Conservation (phyloP, 768 basidiomycete genomes). For the Trametes villosa region DNA sequence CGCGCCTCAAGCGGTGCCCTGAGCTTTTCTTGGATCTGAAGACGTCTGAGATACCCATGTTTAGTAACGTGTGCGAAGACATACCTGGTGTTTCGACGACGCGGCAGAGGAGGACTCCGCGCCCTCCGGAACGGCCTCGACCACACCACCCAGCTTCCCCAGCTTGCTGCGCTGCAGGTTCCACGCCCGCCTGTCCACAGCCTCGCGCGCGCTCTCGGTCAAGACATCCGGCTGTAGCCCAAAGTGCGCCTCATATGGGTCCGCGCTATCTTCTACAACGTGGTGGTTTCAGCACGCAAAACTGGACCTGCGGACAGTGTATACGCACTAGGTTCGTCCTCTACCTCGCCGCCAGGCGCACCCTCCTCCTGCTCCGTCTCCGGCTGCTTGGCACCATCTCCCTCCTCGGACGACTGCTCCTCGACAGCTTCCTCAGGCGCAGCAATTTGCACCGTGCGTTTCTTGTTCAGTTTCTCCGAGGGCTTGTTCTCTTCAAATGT, state of each 20-base stretch:
- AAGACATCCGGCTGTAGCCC: constrained; percentile 59
- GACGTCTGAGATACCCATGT: no score
- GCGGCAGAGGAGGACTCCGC: constrained; percentile 25
- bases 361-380: constrained; percentile 28
- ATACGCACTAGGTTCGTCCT: constrained; percentile 21
- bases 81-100: constrained; percentile 10
- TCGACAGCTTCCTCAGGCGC: constrained; percentile 11
- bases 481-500: constrained; percentile 37
- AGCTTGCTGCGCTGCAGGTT: constrained; percentile 48
- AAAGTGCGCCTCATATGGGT: constrained; percentile 77
- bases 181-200: constrained; percentile 66
- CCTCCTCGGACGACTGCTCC: constrained; percentile 13
- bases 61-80: background rate
- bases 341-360: constrained; percentile 21
- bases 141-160: constrained; percentile 62
- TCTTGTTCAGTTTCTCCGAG: constrained; percentile 71
- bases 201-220: constrained; percentile 50
- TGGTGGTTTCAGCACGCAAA: background rate
- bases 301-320: background rate
- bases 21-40: constrained; percentile 62
- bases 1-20: constrained; percentile 55
- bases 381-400: background rate
- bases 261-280: constrained; percentile 29
- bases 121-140: constrained; percentile 53
- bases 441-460: constrained; percentile 44